Evolutionary conservation across 768 basidiomycete genomes (phyloP).

Genomic region (Leccinum boreale): DNA sequence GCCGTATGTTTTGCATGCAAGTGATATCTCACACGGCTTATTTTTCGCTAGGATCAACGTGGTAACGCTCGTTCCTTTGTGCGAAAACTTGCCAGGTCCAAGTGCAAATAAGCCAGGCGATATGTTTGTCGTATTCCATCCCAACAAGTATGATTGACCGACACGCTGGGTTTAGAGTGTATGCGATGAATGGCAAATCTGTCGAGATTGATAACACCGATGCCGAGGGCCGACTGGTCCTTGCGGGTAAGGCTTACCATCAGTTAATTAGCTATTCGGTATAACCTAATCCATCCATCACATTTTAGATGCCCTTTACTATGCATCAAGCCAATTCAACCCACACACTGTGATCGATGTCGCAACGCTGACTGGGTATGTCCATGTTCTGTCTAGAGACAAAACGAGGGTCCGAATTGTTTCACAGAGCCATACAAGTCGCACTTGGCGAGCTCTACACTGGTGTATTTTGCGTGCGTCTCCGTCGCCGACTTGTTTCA

Average conservation of each 20-base stretch:
- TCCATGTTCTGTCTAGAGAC: background rate
- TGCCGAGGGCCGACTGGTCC: constrained; percentile 75
- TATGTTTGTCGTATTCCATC: constrained; percentile 45
- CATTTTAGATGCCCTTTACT: constrained; percentile 72
- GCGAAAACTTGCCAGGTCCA: constrained; percentile 83
- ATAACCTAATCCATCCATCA: background rate
- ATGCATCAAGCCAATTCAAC: constrained; percentile 71
- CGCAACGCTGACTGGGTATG: constrained; percentile 80
- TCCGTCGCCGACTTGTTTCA: background rate
- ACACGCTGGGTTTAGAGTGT: constrained; percentile 44
- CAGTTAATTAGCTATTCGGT: no score
- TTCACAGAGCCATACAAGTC: constrained; percentile 59
- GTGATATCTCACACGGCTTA: background rate
- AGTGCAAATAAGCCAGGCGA: constrained; percentile 75
- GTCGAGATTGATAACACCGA: constrained; percentile 88
- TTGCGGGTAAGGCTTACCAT: constrained; percentile 49
- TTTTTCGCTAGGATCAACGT: constrained; percentile 59
- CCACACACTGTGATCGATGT: constrained; percentile 84
- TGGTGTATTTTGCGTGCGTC: constrained; percentile 72
- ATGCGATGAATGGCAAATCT: constrained; percentile 86
- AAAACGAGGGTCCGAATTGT: background rate
- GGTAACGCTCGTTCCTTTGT: constrained; percentile 67
- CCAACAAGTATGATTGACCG: background rate
- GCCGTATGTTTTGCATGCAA: constrained; percentile 50
- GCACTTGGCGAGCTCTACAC: constrained; percentile 75